phyloP scores from a whole-genome alignment of 495 filamentous ascomycete species.

The Elasticomyces elasticus region DNA sequence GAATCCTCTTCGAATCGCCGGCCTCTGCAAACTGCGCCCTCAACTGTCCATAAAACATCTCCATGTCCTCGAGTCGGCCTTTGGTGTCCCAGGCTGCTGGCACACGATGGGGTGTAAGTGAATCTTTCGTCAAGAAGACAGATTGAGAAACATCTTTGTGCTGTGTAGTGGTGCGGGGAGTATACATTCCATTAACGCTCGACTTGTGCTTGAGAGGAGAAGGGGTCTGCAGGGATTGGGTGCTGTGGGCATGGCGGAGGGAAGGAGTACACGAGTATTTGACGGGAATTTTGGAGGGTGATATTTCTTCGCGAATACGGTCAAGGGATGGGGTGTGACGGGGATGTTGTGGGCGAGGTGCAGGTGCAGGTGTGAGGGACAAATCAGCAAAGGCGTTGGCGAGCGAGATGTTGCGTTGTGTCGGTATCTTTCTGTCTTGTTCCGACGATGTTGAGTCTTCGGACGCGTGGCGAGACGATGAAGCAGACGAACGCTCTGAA shows the following conservation, averaged over 20 bases:
- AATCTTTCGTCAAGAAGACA: constrained; percentile 60
- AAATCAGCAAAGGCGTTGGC: constrained; percentile 29
- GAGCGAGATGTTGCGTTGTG: constrained; percentile 17
- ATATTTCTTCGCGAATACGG: constrained; percentile 15
- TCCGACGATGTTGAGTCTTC: constrained; percentile 7
- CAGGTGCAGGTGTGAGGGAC: constrained; percentile 22
- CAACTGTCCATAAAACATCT: constrained; percentile 49
- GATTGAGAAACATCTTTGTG: constrained; percentile 24
- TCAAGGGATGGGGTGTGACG: constrained; percentile 18
- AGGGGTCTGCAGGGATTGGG: constrained; percentile 13
- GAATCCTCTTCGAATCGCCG: constrained; percentile 46
- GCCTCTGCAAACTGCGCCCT: constrained; percentile 53
- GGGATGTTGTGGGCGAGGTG: not conserved
- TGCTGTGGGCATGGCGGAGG: constrained; percentile 18
- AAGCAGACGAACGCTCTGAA: not conserved
- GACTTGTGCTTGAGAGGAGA: constrained; percentile 27
- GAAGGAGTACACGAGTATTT: constrained; percentile 20
- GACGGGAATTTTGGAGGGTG: constrained; percentile 24
- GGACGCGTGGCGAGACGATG: constrained; percentile 8
- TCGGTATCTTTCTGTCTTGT: too few species aligned
- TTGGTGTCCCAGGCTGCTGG: constrained; percentile 63
- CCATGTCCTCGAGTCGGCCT: constrained; percentile 53
- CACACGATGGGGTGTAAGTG: constrained; percentile 44
- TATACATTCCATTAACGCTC: constrained; percentile 23
- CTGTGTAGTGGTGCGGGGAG: constrained; percentile 29